phyloP scores from a whole-genome alignment of 1,284 basidiomycete genomes.

The Prillingera fragicola region DNA sequence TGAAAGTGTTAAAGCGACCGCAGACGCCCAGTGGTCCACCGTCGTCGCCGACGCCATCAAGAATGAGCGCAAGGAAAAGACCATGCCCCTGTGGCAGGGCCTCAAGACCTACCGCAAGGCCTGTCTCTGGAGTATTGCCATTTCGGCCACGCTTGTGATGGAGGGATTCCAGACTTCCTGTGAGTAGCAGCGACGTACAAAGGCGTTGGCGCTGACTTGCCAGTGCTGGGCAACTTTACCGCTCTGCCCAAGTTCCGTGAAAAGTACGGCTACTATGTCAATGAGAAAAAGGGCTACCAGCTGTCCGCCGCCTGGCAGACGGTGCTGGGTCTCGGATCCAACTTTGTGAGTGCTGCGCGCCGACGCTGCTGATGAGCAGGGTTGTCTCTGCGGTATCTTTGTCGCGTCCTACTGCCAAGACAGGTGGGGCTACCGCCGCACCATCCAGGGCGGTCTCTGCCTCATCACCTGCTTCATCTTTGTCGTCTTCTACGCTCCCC shows the following conservation, averaged over 20 bases:
- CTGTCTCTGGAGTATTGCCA: background rate
- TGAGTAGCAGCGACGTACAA: background rate
- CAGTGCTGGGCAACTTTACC: background rate
- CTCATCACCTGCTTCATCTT: slow-evolving; percentile 24
- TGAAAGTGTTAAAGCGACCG: too few species aligned
- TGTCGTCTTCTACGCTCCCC: slow-evolving; percentile 40
- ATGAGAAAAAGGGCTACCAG: too few species aligned
- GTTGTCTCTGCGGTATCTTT: slow-evolving; percentile 15
- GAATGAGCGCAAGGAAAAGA: background rate
- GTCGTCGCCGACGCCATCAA: background rate
- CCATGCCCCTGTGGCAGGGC: background rate
- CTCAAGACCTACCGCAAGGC: background rate
- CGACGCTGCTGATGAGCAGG: background rate
- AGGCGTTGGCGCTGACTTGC: background rate
- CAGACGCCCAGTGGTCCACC: too few species aligned
- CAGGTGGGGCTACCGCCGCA: slow-evolving; percentile 16
- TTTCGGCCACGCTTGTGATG: background rate
- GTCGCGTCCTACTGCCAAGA: slow-evolving; percentile 11
- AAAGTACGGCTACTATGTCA: background rate
- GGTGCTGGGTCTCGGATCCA: slow-evolving; percentile 33
- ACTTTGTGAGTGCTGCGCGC: too few species aligned
- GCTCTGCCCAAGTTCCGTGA: background rate
- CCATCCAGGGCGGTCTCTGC: slow-evolving; percentile 25
- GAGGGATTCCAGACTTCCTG: background rate
- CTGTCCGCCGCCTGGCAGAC: slow-evolving; percentile 38